Evolutionary conservation across 345 rosid genomes (phyloP).

Genomic region (Nasturtium officinale): DNA sequence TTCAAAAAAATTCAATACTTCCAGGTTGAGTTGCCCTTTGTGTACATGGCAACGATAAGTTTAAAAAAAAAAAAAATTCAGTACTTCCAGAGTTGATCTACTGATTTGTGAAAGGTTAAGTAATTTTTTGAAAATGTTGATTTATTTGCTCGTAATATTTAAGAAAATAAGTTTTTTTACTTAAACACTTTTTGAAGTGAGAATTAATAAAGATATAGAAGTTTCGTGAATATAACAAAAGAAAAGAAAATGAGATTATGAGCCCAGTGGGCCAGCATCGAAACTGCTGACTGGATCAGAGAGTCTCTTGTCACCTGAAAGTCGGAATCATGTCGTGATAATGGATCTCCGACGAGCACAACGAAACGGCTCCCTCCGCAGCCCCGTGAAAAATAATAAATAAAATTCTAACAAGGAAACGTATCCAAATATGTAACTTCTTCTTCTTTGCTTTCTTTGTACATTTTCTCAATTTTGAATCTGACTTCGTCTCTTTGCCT

Average conservation of each 20-base stretch:
- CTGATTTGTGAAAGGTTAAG: no score
- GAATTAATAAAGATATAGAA: background rate
- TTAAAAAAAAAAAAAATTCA: no score
- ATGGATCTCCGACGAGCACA: slow-evolving; percentile 31
- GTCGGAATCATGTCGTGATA: slow-evolving; percentile 30
- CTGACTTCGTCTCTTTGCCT: slow-evolving; percentile 1
- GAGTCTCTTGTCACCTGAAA: slow-evolving; percentile 11
- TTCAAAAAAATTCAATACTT: background rate
- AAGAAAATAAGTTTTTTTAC: background rate
- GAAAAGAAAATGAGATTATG: background rate
- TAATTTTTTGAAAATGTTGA: no score
- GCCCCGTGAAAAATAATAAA: no score
- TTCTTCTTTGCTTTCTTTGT: slow-evolving; percentile 12
- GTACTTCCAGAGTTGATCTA: no score
- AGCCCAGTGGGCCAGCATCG: background rate
- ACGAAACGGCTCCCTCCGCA: slow-evolving; percentile 22
- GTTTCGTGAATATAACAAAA: background rate
- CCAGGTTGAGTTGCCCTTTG: background rate
- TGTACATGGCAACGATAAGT: no score
- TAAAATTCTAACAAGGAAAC: slow-evolving; percentile 20
- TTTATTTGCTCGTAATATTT: background rate
- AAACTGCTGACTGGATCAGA: background rate
- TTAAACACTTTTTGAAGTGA: background rate
- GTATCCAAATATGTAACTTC: background rate
- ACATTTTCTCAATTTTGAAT: slow-evolving; percentile 30